Conservation (phyloP, 2,329 filamentous ascomycete species). For the Ceratocystis variospora region DNA sequence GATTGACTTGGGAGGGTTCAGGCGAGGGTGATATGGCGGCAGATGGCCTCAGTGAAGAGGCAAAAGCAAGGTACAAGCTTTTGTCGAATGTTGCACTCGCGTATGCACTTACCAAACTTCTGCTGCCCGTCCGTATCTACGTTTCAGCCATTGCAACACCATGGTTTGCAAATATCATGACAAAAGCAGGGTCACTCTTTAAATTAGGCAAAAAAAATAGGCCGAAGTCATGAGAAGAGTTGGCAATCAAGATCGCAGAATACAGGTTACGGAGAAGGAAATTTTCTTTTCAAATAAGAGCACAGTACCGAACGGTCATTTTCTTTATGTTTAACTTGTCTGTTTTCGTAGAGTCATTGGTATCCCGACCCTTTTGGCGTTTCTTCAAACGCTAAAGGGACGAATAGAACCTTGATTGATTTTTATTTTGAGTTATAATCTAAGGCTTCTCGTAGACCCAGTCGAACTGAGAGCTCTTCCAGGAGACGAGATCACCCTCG, state of each 20-base stretch:
- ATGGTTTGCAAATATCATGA: conserved; percentile 59
- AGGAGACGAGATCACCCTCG: conserved; percentile 68
- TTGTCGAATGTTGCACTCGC: conserved; percentile 66
- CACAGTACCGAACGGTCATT: not conserved
- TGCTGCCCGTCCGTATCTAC: conserved; percentile 64
- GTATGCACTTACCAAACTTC: conserved; percentile 76
- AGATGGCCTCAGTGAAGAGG: conserved; percentile 17
- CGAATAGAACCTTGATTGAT: conserved; percentile 2
- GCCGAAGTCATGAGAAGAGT: not conserved
- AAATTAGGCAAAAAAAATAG: not conserved
- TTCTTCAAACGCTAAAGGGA: not conserved
- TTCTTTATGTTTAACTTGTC: conserved; percentile 14
- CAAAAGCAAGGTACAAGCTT: conserved; percentile 36
- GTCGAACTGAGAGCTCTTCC: conserved; percentile 71
- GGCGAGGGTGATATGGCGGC: conserved; percentile 25
- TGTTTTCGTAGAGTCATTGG: conserved; percentile 18
- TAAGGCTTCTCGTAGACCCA: conserved; percentile 94
- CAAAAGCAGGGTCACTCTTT: not conserved
- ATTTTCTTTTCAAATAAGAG: not conserved
- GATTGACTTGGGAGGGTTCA: conserved; percentile 25
- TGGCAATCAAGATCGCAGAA: not conserved
- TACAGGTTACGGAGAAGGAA: not conserved
- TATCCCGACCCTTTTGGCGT: not conserved
- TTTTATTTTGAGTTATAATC: conserved; percentile 20
- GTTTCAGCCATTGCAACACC: conserved; percentile 80